These are phyloP conservation scores for Clitopilus passeckerianus DNA, from an alignment of 768 basidiomycete species.

Conservation along the genomic window DNA sequence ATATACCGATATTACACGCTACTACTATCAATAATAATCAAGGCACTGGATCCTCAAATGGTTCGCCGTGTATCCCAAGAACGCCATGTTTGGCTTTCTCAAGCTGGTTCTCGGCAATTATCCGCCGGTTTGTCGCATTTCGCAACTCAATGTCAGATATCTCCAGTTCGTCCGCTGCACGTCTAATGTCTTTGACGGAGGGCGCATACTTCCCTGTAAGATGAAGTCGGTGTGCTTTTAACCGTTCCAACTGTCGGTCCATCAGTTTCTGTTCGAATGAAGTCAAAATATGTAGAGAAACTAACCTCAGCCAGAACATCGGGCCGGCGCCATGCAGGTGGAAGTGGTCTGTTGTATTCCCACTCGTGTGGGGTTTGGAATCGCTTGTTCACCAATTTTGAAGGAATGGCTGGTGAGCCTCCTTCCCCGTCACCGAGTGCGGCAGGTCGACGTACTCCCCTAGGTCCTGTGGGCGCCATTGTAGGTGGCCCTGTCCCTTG, in stretches of 20 bases:
- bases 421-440: not conserved
- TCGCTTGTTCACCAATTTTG: too few species aligned
- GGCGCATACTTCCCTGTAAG: slow-evolving; percentile 34
- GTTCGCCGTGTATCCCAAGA: slow-evolving; percentile 48
- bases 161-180: slow-evolving; percentile 60
- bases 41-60: not conserved
- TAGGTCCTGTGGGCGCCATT: not conserved
- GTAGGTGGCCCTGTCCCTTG: slow-evolving; percentile 11
- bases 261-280: not conserved
- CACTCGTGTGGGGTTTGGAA: too few species aligned
- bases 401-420: too few species aligned
- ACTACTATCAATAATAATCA: not conserved
- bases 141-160: slow-evolving; percentile 54
- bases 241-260: slow-evolving; percentile 21
- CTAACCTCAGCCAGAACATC: too few species aligned
- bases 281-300: too few species aligned
- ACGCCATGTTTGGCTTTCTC: slow-evolving; percentile 59
- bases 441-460: slow-evolving; percentile 2
- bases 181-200: slow-evolving; percentile 33
- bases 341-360: too few species aligned
- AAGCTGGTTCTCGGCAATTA: slow-evolving; percentile 51
- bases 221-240: slow-evolving; percentile 32
- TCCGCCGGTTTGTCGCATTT: slow-evolving; percentile 53
- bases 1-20: not conserved
- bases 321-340: too few species aligned